Conservation (phyloP, 129 eudicot genomes). For the Glebionis coronaria region DNA sequence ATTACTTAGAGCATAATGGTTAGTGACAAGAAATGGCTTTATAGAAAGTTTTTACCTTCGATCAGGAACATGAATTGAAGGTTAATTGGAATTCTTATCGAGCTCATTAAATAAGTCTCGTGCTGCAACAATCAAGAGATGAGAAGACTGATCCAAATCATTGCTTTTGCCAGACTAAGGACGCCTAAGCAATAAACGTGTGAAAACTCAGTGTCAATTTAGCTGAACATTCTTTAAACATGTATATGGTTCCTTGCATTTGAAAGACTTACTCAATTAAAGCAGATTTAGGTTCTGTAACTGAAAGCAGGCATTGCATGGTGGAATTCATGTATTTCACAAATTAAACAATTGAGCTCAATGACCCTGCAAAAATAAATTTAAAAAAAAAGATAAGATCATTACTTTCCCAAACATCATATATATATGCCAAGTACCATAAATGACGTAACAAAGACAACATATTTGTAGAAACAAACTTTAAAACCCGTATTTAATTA, state of each 20-base stretch:
- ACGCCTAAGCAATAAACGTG: slow-evolving; percentile 48
- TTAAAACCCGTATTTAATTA: no score
- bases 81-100: slow-evolving; percentile 87
- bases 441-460: no score
- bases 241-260: slow-evolving; percentile 18
- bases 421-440: no score
- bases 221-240: slow-evolving; percentile 2
- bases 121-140: slow-evolving; percentile 86
- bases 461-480: no score
- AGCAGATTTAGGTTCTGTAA: slow-evolving; percentile 95
- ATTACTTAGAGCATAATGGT: no score
- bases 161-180: slow-evolving; percentile 71
- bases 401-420: neutral
- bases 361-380: no score
- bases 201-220: neutral
- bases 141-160: slow-evolving; percentile 83
- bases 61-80: no score
- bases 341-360: no score
- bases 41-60: no score
- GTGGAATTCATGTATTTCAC: slow-evolving; percentile 99
- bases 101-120: slow-evolving; percentile 86
- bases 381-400: no score
- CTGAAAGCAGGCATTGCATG: slow-evolving; percentile 89
- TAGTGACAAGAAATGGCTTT: no score
- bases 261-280: slow-evolving; percentile 56